Evolutionary conservation across 163 green algal genomes (phyloP), one percentile per base, ranked within the genome.

Genomic region (Picocystis sp.): DNA sequence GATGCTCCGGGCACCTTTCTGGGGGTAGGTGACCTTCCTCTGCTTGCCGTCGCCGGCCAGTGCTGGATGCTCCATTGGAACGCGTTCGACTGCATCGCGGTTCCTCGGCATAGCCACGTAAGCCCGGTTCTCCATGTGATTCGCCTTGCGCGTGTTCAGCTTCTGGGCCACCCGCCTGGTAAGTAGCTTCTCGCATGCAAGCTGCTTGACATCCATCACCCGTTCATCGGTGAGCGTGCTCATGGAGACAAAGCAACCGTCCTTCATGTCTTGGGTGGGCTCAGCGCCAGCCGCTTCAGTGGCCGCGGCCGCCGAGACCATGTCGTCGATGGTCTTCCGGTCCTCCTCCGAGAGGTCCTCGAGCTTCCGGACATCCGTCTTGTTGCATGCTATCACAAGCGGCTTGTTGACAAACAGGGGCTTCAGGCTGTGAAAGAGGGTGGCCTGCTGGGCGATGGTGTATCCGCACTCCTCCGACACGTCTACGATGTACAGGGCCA

Each of bases 401-500:
- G 91, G 91, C 81, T 99, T 99, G 78, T 93, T 94, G 57, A 79
- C 71, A 65, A 99, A 99, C 15, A 99, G 76, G 1, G 89, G 86
- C 72, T 90, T 92, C 72, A 94, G 90, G 59, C 38, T 61, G 47
- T 78, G 56, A 57, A 78, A 78, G 11, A 99, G 83, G 9, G 78
- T 77, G 2, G 85, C 80, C 73, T 99, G 90, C 75, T 96, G 82
- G 25, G 60, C 61, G 44, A 96, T 79, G n/a, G 79, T 84, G 78
- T 92, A 94, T n/a, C 90, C 90, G 65, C 90, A 99, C 70, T 85
- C 59, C 74, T 95, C 89, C 12, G 64, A 84, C 43, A 93, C 69
- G 72, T 99, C 90, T 47, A 99, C 72, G 33, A 99, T 69, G 70
- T 96, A 99, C 24, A 99, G 72, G 55, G 93, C 82, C 2, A 84